phyloP scores from a whole-genome alignment of 1,284 basidiomycete species.

The Cutaneotrichosporon daszewskae region DNA sequence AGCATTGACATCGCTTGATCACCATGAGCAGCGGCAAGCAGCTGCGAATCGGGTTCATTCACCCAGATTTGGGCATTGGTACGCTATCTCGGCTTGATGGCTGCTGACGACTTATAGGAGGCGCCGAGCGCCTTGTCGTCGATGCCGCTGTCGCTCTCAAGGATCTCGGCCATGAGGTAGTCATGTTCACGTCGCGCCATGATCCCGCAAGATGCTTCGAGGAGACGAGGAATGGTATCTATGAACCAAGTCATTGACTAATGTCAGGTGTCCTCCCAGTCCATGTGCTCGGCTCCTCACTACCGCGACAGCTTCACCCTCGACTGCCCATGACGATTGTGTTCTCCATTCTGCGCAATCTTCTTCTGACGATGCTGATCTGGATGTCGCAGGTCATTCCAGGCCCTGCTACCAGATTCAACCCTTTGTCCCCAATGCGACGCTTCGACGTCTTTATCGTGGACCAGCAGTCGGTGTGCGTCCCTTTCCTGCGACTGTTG shows the following conservation, averaged over 20 bases:
- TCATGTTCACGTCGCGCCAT: slow-evolving; percentile 91
- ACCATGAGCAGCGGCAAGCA: slow-evolving; percentile 22
- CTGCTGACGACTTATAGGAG: slow-evolving; percentile 56
- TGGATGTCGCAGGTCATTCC: slow-evolving; percentile 50
- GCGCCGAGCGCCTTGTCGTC: slow-evolving; percentile 91
- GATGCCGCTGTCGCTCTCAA: slow-evolving; percentile 89
- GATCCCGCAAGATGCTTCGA: slow-evolving; percentile 79
- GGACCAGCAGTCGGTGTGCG: slow-evolving; percentile 87
- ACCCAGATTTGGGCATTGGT: slow-evolving; percentile 95
- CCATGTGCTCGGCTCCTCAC: slow-evolving; percentile 66
- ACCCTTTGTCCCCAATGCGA: slow-evolving; percentile 35
- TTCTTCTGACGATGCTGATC: slow-evolving; percentile 67
- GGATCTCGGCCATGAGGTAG: slow-evolving; percentile 75
- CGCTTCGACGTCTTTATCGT: slow-evolving; percentile 82
- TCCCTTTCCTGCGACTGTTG: slow-evolving; percentile 71
- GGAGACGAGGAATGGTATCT: slow-evolving; percentile 76
- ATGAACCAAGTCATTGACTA: neutral
- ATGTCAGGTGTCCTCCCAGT: slow-evolving; percentile 71
- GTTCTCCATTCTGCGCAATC: slow-evolving; percentile 79
- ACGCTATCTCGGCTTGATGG: slow-evolving; percentile 26
- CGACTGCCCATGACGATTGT: slow-evolving; percentile 70
- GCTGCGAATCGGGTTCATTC: slow-evolving; percentile 72
- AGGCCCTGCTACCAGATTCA: slow-evolving; percentile 27
- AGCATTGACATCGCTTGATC: no score
- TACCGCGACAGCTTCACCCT: slow-evolving; percentile 70